Conservation (phyloP, 208 protist genomes). For the Leishmania gerbilli region DNA sequence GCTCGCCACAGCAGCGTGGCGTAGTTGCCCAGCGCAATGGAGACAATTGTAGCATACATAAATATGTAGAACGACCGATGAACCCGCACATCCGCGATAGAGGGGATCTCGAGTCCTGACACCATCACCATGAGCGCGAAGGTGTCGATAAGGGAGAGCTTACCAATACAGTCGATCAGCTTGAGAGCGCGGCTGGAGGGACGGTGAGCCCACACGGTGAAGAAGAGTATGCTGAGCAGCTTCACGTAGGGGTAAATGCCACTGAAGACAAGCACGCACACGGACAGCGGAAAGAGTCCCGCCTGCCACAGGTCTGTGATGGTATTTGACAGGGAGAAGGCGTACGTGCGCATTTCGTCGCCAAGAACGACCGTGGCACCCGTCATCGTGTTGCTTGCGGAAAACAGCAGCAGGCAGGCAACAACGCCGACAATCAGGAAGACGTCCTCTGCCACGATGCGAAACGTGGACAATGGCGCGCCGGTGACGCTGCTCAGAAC, state of each 20-base stretch:
- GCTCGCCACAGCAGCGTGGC: conserved; percentile 52
- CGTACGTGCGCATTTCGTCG: conserved; percentile 50
- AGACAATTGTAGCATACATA: conserved; percentile 48
- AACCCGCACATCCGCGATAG: conserved; percentile 45
- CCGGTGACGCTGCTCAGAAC: conserved; percentile 17
- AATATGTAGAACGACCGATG: conserved; percentile 65
- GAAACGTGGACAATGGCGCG: conserved; percentile 19
- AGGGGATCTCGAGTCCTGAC: conserved; percentile 69
- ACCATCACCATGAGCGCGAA: conserved; percentile 94
- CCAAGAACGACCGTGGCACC: conserved; percentile 56
- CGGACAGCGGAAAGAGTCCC: conserved; percentile 71
- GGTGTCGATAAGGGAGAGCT: conserved; percentile 94
- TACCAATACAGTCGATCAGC: conserved; percentile 89
- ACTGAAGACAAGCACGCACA: conserved; percentile 93
- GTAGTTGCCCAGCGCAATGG: conserved; percentile 72
- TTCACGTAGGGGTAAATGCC: conserved; percentile 95
- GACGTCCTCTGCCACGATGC: conserved; percentile 53
- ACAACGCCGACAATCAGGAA: conserved; percentile 34
- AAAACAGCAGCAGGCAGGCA: conserved; percentile 35
- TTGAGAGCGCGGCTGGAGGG: conserved; percentile 49
- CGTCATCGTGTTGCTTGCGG: conserved; percentile 62
- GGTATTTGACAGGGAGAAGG: conserved; percentile 84
- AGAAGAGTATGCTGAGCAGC: conserved; percentile 76
- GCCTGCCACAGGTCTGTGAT: conserved; percentile 89
- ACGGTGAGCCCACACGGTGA: conserved; percentile 49